phyloP scores from a whole-genome alignment of 345 rosid genomes.

The Alliaria petiolata region DNA sequence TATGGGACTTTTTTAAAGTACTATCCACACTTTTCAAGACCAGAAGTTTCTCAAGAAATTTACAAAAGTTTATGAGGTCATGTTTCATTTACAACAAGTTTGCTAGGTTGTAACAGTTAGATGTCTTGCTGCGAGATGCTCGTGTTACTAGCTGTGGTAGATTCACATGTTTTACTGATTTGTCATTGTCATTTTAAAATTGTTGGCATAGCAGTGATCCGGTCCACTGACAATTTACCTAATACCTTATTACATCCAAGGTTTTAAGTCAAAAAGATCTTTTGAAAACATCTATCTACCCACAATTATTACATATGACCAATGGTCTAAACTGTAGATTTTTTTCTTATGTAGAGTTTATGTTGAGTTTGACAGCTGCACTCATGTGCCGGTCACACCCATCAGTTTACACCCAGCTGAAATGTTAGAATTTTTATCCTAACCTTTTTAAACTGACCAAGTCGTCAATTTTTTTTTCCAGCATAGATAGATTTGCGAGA shows the following conservation, averaged over 20 bases:
- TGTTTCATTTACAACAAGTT: too few species aligned
- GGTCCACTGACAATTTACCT: constrained; percentile 19
- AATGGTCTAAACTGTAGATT: background rate
- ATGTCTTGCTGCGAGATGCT: too few species aligned
- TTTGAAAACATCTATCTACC: constrained; percentile 18
- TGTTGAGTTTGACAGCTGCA: constrained; percentile 19
- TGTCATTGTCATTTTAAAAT: background rate
- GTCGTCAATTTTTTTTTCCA: background rate
- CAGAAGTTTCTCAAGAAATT: too few species aligned
- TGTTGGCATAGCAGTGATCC: background rate
- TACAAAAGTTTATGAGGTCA: too few species aligned
- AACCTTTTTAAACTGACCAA: background rate
- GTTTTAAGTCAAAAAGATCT: constrained; percentile 28
- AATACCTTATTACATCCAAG: constrained; percentile 7
- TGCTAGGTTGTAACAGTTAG: background rate
- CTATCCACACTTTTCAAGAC: too few species aligned
- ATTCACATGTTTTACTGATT: constrained; percentile 2
- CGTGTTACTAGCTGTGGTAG: background rate
- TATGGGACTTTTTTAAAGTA: too few species aligned
- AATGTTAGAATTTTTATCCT: background rate
- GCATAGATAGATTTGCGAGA: background rate
- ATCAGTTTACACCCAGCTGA: constrained; percentile 11
- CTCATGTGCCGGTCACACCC: constrained; percentile 7
- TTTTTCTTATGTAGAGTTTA: background rate
- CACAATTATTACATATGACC: constrained; percentile 1